Evolutionary conservation across 495 filamentous ascomycete species (phyloP), one percentile per base, ranked within the genome.

Genomic region (Tuber microsphaerosporum): DNA sequence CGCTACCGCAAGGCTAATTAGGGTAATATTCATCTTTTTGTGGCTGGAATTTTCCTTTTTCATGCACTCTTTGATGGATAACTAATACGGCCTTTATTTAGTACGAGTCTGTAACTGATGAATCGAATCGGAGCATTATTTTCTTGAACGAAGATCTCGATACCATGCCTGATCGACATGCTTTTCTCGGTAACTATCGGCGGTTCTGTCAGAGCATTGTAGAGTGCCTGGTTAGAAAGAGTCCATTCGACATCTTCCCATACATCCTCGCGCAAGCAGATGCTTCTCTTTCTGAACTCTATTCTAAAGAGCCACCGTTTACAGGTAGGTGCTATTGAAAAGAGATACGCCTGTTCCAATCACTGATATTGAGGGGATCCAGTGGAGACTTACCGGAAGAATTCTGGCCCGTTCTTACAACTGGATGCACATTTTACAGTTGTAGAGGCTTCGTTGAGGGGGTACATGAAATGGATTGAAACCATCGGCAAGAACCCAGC

Each of bases 171-270:
- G 96, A 99, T 83, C 87, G 92, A 39, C 95, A 99, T 85, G 92
- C 94, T 19, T 99, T 99, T 83, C 88, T 98, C n/a, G 94, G 95
- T 1, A 98, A 98, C 80, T 99, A 97, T 82, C 87, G 94, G 37
- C 89, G 96, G 70, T 98, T 96, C 79, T 95, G 94, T 82, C 89
- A 89, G 17, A 89, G 90, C 45, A 89, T 97, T 8, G 91, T 98
- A 70, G 94, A 97, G 84, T 87, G 86, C 43, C 92, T 97, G 71
- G 92, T 94, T 26, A 87, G 91, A 69, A 89, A 91, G 75, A 89
- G 91, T 75, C 90, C 93, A 19, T 88, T 91, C 61, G 95, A 98
- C 75, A 94, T 94, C 1, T 90, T 98, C 77, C 88, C 89, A 71
- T 92, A 97, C 83, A 96, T 97, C 68, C 87, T 98, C 46, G 85